Evolutionary conservation across 768 basidiomycete species (phyloP).

Genomic region (Mycena maculata): DNA sequence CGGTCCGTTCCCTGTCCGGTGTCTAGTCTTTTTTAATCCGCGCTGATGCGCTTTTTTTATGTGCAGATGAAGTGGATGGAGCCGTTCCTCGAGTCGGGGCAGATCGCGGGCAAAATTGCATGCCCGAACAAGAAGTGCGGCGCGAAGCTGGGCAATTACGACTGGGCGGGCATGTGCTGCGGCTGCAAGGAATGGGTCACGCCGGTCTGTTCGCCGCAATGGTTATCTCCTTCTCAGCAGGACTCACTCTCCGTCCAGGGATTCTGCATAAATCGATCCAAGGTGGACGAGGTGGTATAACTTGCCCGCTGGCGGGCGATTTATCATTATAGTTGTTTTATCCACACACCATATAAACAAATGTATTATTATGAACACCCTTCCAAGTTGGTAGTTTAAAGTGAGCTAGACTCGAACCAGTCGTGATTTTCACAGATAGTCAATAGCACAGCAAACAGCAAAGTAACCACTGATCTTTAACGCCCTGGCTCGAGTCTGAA

Average conservation of each 20-base stretch:
- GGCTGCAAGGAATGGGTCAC: slow-evolving; percentile 94
- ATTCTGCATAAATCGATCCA: slow-evolving; percentile 75
- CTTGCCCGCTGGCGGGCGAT: background rate
- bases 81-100: slow-evolving; percentile 76
- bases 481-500: too few species aligned
- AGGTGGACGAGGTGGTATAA: slow-evolving; percentile 70
- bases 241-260: too few species aligned
- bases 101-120: slow-evolving; percentile 86
- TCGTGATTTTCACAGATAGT: too few species aligned
- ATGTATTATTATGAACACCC: too few species aligned
- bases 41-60: slow-evolving; percentile 3
- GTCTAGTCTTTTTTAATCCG: background rate
- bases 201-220: slow-evolving; percentile 71
- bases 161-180: slow-evolving; percentile 96
- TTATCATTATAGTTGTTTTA: slow-evolving; percentile 6
- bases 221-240: too few species aligned
- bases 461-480: too few species aligned
- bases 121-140: slow-evolving; percentile 94
- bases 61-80: slow-evolving; percentile 98
- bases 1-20: slow-evolving; percentile 63
- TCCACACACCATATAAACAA: background rate
- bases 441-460: too few species aligned
- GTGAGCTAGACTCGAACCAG: too few species aligned
- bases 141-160: slow-evolving; percentile 93
- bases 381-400: too few species aligned